Conservation (phyloP, 176 grass and related monocot genomes). For the Bolboschoenus planiculmis region DNA sequence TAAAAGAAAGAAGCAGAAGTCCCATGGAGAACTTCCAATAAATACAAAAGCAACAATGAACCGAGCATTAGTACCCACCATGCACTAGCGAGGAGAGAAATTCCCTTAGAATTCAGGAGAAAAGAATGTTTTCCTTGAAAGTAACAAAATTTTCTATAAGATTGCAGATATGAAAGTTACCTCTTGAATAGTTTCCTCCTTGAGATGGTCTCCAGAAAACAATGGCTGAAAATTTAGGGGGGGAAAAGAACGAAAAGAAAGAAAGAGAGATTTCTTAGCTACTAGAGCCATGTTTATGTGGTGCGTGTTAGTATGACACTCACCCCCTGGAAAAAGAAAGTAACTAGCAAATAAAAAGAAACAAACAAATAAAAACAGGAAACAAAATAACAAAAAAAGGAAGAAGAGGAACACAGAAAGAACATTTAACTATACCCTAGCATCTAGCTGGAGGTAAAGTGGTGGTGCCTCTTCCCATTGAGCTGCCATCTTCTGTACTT, state of each 20-base stretch:
- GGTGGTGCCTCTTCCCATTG: conserved; percentile 85
- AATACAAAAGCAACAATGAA: not conserved
- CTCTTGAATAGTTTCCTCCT: conserved; percentile 85
- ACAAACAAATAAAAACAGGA: not conserved
- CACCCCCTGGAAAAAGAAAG: not conserved
- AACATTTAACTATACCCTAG: conserved; percentile 43
- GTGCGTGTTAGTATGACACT: not conserved
- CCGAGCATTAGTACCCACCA: not conserved
- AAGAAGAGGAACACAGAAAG: not conserved
- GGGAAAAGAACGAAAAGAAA: not conserved
- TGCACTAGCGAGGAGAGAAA: not conserved
- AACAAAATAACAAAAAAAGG: not conserved
- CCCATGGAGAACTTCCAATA: not conserved
- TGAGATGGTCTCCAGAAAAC: conserved; percentile 69
- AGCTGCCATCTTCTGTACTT: conserved; percentile 78
- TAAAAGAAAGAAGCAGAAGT: not conserved
- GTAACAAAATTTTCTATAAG: not conserved
- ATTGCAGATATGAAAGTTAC: conserved; percentile 30
- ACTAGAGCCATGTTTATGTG: not conserved
- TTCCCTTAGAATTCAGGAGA: not conserved
- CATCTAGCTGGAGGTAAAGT: conserved; percentile 71
- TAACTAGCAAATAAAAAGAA: not conserved
- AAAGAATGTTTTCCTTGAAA: not conserved
- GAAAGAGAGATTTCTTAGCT: not conserved
- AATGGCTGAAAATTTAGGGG: conserved; percentile 54